Conservation (phyloP, 139 green algal species). For the Haematococcus lacustris region DNA sequence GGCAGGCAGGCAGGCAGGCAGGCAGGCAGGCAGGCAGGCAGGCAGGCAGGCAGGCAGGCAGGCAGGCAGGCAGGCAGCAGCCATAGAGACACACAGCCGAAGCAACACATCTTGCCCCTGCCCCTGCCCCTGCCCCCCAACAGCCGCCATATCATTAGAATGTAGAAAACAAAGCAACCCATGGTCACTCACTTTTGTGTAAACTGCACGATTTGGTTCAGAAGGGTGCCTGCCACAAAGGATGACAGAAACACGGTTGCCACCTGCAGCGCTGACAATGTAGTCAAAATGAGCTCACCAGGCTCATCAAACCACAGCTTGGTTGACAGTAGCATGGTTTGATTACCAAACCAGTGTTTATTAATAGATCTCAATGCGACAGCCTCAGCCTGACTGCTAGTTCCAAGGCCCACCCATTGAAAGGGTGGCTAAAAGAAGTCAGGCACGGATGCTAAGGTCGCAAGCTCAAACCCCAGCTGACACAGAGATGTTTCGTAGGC, state of each 20-base stretch:
- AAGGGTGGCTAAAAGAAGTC: background rate
- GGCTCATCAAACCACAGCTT: background rate
- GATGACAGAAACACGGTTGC: slow-evolving; percentile 61
- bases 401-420: no score
- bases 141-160: background rate
- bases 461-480: background rate
- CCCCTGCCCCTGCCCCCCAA: no score
- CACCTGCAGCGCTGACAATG: slow-evolving; percentile 48
- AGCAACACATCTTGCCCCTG: no score
- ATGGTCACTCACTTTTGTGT: slow-evolving; percentile 14
- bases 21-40: background rate
- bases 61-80: no score
- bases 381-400: background rate
- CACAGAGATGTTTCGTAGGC: no score
- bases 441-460: background rate
- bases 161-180: slow-evolving; percentile 37
- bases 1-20: background rate
- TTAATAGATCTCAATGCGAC: no score
- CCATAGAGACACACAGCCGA: slow-evolving; percentile 14
- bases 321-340: no score
- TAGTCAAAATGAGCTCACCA: slow-evolving; percentile 2
- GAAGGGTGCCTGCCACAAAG: slow-evolving; percentile 52
- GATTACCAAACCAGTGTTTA: no score
- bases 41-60: no score
- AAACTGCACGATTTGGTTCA: slow-evolving; percentile 43